A percentile compares a stretch with the other conserved stretches of the same genome.
Evolutionary conservation across 192 early-diverging fungal species (phyloP).

Genomic region (Mortierella alpina): DNA sequence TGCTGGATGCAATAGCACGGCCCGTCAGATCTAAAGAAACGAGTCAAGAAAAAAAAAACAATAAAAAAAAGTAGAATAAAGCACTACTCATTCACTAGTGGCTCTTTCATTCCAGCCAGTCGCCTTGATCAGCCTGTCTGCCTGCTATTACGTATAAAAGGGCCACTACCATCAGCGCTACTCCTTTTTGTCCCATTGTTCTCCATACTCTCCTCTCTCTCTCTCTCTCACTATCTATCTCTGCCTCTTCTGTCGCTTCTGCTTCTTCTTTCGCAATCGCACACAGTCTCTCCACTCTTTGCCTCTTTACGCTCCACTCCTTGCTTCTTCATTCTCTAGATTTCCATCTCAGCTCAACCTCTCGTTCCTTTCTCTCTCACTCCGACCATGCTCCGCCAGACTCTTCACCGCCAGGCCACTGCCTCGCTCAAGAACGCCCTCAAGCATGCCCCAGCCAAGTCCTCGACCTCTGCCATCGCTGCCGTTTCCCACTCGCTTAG

Average conservation of each 20-base stretch:
- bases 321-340: neutral
- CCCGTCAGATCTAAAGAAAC: no score
- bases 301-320: neutral
- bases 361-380: neutral
- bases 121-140: no score
- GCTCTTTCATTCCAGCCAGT: no score
- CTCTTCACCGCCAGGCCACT: constrained; percentile 24
- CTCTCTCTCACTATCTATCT: neutral
- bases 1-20: no score
- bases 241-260: constrained; percentile 1
- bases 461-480: constrained; percentile 23
- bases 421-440: constrained; percentile 31
- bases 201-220: neutral
- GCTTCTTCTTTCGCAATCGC: neutral
- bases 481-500: constrained; percentile 39
- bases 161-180: neutral
- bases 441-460: constrained; percentile 29
- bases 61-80: no score
- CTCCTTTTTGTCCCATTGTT: neutral
- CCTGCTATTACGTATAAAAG: no score
- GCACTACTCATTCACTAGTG: no score
- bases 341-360: neutral
- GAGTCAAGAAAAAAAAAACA: no score
- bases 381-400: constrained; percentile 38
- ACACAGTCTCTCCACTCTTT: neutral